Evolutionary conservation across 2,329 filamentous ascomycete genomes (phyloP).

Genomic region (Pseudocercospora crystallina): DNA sequence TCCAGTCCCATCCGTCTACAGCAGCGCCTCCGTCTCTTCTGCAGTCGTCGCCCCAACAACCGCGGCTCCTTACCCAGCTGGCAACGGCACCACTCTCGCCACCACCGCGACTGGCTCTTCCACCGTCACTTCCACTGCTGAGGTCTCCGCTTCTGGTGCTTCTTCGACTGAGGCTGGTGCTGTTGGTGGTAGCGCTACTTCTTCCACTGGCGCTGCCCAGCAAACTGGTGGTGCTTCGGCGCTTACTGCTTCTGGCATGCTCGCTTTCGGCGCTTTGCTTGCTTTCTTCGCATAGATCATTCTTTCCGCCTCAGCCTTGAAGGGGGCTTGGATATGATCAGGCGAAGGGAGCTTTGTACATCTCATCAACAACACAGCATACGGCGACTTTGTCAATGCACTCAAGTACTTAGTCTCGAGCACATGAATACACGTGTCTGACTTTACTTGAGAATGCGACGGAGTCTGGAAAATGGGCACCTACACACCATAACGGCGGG

Average conservation of each 20-base stretch:
- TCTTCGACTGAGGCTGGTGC: conserved; percentile 16
- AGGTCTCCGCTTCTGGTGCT: not conserved
- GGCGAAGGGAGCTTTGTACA: too few relatives aligned
- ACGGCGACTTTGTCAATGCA: too few relatives aligned
- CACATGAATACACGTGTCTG: too few relatives aligned
- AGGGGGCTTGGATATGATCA: too few relatives aligned
- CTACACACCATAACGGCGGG: too few relatives aligned
- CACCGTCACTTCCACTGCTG: conserved; percentile 13
- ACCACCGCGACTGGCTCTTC: conserved; percentile 9
- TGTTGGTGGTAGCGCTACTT: conserved; percentile 9
- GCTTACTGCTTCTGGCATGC: conserved; percentile 4
- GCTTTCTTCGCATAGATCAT: too few relatives aligned
- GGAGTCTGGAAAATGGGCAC: too few relatives aligned
- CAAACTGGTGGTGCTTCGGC: conserved; percentile 12
- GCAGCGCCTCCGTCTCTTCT: conserved; percentile 4
- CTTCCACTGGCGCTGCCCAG: conserved; percentile 9
- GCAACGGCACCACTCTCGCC: conserved; percentile 18
- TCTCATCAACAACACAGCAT: too few relatives aligned
- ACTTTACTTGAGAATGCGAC: too few relatives aligned
- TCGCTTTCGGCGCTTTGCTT: too few relatives aligned
- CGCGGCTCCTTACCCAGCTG: conserved; percentile 20
- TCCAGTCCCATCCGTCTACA: conserved; percentile 7
- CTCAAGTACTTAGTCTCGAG: too few relatives aligned
- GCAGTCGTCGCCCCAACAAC: conserved; percentile 7
- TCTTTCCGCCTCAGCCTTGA: too few relatives aligned